Percentiles rank a stretch among this genome's conserved stretches.
Evolutionary conservation across 2,329 filamentous ascomycete genomes (phyloP).

Genomic region (Penicillium freii): DNA sequence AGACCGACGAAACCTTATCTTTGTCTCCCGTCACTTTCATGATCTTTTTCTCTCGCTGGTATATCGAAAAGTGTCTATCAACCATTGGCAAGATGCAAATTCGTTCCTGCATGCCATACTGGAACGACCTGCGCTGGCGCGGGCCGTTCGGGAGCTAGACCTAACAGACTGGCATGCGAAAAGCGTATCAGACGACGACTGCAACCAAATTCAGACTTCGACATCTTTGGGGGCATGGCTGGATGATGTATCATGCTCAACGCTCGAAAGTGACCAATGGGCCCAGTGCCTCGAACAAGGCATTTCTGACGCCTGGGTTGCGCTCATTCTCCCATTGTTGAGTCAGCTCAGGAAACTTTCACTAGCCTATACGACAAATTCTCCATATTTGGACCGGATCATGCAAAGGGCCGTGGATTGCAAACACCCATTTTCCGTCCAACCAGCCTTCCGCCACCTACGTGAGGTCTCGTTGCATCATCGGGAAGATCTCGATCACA

Average conservation of each 20-base stretch:
- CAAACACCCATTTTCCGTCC: constrained; percentile 18
- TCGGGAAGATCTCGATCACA: constrained; percentile 18
- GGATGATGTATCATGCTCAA: constrained; percentile 15
- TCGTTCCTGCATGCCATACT: constrained; percentile 25
- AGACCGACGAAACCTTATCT: constrained; percentile 29
- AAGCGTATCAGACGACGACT: constrained; percentile 4
- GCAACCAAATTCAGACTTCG: neutral
- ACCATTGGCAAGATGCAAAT: constrained; percentile 16
- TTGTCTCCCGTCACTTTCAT: constrained; percentile 28
- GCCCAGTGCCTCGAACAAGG: constrained; percentile 21
- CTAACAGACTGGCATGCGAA: constrained; percentile 22
- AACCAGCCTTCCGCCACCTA: constrained; percentile 21
- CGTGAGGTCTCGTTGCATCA: constrained; percentile 23
- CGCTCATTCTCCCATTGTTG: constrained; percentile 26
- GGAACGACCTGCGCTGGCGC: constrained; percentile 23
- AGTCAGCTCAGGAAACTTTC: constrained; percentile 24
- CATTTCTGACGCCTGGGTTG: constrained; percentile 29
- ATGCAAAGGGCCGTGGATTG: constrained; percentile 22
- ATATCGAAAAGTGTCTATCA: constrained; percentile 22
- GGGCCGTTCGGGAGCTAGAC: constrained; percentile 25
- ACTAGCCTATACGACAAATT: constrained; percentile 21
- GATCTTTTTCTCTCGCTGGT: constrained; percentile 27
- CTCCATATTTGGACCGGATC: constrained; percentile 22
- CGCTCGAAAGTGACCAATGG: constrained; percentile 25
- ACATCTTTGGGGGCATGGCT: constrained; percentile 8